Base-by-base conservation (phyloP, 345 rosid species). In the Brassica carinata region DNA sequence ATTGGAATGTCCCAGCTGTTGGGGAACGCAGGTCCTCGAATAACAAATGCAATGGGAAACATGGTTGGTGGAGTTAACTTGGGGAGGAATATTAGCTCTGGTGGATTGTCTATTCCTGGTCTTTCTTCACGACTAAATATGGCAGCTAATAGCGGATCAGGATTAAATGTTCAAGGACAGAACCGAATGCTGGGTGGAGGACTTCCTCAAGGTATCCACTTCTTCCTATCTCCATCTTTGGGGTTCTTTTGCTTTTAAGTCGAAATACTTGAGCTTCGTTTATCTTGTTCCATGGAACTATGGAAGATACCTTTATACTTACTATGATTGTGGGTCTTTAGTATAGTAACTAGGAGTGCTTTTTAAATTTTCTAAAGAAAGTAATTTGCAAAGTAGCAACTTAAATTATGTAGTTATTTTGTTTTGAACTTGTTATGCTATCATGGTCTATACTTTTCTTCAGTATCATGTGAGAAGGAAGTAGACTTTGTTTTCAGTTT, bases 1-100 rank as follows among this genome's bases (percentile, higher is more conserved):
- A 77, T 96, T 90, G 99, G 95, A 72, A 91, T 91, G 40, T 92
- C 98, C 80, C 99, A 87, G 80, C 81, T 92, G 81, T 84, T 94
- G 89, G 99, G 94, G 74, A 89, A 90, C 85, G 89, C 96, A 59
- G 93, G 97, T 75, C 87, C 98, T 75, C 87, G 97, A 57, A 88
- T 96, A 62, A 86, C 97, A 33, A 92, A 88, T 80, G 88, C 99
- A 13, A 87, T 94, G 86, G 98, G 95, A 78, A 94, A 89, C 87
- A 89, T 96, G 97, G 94, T 89, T 75, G 96, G 96, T 81, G 96
- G 94, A 38, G 97, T 93, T 59, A 92, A 87, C 86, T 85, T 96
- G 71, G 87, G 98, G 83, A 87, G 98, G 83, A 92, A 82, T 87
- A 84, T 96, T 83, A 86, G 90, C 85, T 87, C 98, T 23, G 97